Percentiles rank a stretch among this genome's conserved stretches.
These are phyloP conservation scores for Eucalyptus brandiana DNA, from an alignment of 345 rosid species.

Conservation along the genomic window DNA sequence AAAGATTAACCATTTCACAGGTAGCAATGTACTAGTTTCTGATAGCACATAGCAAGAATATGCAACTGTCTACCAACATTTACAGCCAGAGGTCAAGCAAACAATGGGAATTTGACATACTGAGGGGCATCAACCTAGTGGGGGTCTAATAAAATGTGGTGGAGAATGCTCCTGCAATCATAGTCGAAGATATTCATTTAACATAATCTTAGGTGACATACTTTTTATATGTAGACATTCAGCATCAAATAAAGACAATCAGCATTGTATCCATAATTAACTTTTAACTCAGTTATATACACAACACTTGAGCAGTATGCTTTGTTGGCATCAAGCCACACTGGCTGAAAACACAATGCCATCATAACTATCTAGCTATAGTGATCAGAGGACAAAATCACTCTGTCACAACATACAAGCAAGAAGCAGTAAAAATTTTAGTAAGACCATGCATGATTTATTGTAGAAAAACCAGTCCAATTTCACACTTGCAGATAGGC, in stretches of 20 bases:
- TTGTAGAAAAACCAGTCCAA: background rate
- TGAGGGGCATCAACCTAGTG: background rate
- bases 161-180: background rate
- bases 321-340: background rate
- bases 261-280: background rate
- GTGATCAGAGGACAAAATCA: background rate
- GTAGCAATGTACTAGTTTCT: background rate
- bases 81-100: background rate
- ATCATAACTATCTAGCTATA: background rate
- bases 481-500: background rate
- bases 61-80: background rate
- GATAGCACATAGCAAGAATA: background rate
- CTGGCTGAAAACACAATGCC: background rate
- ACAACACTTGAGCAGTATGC: background rate
- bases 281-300: background rate
- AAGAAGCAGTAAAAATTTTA: background rate
- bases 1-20: background rate
- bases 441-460: background rate
- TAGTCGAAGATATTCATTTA: background rate
- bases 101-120: background rate
- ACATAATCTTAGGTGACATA: background rate
- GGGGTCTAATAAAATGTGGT: background rate
- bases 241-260: background rate
- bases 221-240: background rate
- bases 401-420: background rate